A percentile compares a stretch with the other conserved stretches of the same genome.
Conservation (phyloP, 2,329 filamentous ascomycete species). For the Mycosphaerelloides madeirae region DNA sequence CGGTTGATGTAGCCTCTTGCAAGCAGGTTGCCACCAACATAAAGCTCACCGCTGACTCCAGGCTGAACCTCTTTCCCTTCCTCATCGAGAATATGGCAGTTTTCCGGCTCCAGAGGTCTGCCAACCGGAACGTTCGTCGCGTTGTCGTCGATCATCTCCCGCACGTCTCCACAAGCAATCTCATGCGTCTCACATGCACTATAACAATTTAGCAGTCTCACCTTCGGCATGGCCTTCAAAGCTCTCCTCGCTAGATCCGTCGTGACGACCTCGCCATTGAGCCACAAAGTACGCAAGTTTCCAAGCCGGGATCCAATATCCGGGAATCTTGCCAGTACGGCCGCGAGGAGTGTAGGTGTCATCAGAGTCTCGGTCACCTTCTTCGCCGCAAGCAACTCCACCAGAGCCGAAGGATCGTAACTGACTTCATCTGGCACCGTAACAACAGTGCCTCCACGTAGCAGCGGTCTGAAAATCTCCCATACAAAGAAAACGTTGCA, state of each 20-base stretch:
- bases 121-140: slow-evolving; percentile 69
- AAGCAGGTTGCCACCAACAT: slow-evolving; percentile 67
- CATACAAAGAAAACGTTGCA: slow-evolving; percentile 86
- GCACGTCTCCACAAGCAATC: slow-evolving; percentile 71
- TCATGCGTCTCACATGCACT: slow-evolving; percentile 80
- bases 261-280: slow-evolving; percentile 79
- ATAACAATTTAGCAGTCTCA: slow-evolving; percentile 72
- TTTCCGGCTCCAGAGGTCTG: slow-evolving; percentile 60
- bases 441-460: slow-evolving; percentile 71
- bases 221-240: slow-evolving; percentile 62
- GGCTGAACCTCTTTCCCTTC: slow-evolving; percentile 58
- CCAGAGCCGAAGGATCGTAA: slow-evolving; percentile 70
- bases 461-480: slow-evolving; percentile 73
- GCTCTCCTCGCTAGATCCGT: slow-evolving; percentile 68
- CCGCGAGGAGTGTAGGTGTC: slow-evolving; percentile 74
- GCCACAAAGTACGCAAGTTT: slow-evolving; percentile 65
- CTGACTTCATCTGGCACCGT: slow-evolving; percentile 70
- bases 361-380: slow-evolving; percentile 75
- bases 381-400: slow-evolving; percentile 62
- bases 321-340: slow-evolving; percentile 65
- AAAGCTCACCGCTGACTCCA: slow-evolving; percentile 67
- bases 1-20: slow-evolving; percentile 74
- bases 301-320: slow-evolving; percentile 61
- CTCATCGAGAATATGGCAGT: slow-evolving; percentile 70
- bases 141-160: slow-evolving; percentile 58